Evolutionary conservation across 1,284 basidiomycete genomes (phyloP).

Genomic region (Ceratobasidium sp.): DNA sequence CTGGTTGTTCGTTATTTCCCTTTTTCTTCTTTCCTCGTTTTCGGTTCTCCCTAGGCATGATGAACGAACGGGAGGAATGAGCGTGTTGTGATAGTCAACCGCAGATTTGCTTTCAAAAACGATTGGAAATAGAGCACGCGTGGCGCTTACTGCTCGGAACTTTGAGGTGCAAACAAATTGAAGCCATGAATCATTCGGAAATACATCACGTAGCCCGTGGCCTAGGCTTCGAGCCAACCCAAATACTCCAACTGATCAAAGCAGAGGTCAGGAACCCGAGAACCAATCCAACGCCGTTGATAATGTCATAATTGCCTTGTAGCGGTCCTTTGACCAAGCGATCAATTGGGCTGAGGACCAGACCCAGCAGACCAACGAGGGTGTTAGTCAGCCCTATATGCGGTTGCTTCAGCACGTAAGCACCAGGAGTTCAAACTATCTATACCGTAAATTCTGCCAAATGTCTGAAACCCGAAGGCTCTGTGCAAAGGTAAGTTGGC

Average conservation of each 20-base stretch:
- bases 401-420: slow-evolving; percentile 46
- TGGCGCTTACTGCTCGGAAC: neutral
- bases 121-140: slow-evolving; percentile 6
- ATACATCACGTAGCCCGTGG: slow-evolving; percentile 1
- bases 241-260: slow-evolving; percentile 50
- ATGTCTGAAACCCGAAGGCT: slow-evolving; percentile 54
- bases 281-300: slow-evolving; percentile 53
- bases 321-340: slow-evolving; percentile 55
- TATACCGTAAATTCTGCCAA: slow-evolving; percentile 55
- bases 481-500: slow-evolving; percentile 9
- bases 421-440: neutral
- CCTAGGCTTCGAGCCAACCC: neutral
- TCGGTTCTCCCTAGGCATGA: slow-evolving; percentile 80
- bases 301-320: slow-evolving; percentile 54
- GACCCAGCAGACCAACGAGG: slow-evolving; percentile 56
- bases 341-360: slow-evolving; percentile 57
- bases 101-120: slow-evolving; percentile 13
- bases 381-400: slow-evolving; percentile 56
- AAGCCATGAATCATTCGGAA: too few species aligned
- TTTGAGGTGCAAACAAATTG: too few species aligned
- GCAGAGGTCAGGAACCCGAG: slow-evolving; percentile 52
- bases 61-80: neutral
- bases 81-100: slow-evolving; percentile 13
- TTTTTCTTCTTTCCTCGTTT: slow-evolving; percentile 83
- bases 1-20: slow-evolving; percentile 61